These are phyloP conservation scores for Hamamelis virginiana DNA, from an alignment of 164 flowering plant genomes.

Conservation along the genomic window DNA sequence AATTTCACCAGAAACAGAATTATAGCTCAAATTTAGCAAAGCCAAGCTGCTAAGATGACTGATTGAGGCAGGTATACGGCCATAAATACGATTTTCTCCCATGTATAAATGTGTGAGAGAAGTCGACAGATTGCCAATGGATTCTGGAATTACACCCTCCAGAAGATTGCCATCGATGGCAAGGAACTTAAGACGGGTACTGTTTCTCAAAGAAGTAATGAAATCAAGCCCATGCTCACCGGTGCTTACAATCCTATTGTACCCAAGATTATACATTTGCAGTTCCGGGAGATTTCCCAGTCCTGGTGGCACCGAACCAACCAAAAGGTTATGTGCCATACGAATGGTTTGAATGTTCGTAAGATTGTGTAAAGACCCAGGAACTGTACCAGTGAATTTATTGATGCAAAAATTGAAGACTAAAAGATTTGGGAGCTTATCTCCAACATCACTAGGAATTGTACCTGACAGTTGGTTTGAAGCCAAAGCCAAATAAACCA, in stretches of 20 bases:
- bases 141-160: slow-evolving; percentile 35
- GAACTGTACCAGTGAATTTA: too few relatives aligned
- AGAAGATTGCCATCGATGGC: slow-evolving; percentile 38
- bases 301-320: slow-evolving; percentile 37
- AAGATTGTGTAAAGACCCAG: too few relatives aligned
- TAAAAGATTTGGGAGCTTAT: too few relatives aligned
- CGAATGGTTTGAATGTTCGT: slow-evolving; percentile 26
- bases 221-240: slow-evolving; percentile 26
- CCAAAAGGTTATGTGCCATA: slow-evolving; percentile 31
- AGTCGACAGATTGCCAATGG: slow-evolving; percentile 45
- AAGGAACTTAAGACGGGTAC: slow-evolving; percentile 29
- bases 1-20: slow-evolving; percentile 37
- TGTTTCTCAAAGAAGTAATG: slow-evolving; percentile 33
- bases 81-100: slow-evolving; percentile 37
- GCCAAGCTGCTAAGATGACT: too few relatives aligned
- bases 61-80: slow-evolving; percentile 54
- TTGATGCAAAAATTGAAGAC: too few relatives aligned
- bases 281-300: too few relatives aligned
- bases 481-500: too few relatives aligned
- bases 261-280: too few relatives aligned
- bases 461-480: too few relatives aligned
- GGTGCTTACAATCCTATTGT: too few relatives aligned
- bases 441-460: too few relatives aligned
- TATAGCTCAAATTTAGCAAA: slow-evolving; percentile 27
- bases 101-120: slow-evolving; percentile 24